These are phyloP conservation scores for Cyclostephanos tholiformis DNA, from an alignment of 108 stramenopile species.

Conservation along the genomic window DNA sequence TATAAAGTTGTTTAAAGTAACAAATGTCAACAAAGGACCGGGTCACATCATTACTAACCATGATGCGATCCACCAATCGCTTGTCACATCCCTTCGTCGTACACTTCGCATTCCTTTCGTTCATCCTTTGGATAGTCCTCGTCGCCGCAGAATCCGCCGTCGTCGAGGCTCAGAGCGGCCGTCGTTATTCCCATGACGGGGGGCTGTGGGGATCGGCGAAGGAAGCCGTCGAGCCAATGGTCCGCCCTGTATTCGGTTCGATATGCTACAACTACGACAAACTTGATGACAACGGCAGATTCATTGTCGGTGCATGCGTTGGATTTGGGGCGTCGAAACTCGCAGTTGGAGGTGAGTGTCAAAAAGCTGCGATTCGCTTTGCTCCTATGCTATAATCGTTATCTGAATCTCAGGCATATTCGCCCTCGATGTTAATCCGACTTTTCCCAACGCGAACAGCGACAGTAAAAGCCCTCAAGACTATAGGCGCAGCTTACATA, in stretches of 20 bases:
- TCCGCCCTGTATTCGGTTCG: conserved; percentile 12
- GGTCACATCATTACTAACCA: background rate
- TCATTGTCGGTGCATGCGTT: conserved; percentile 29
- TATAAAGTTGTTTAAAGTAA: conserved; percentile 5
- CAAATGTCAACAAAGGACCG: too few species aligned
- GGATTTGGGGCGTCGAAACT: conserved; percentile 37
- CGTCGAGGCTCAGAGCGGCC: conserved; percentile 1
- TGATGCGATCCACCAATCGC: background rate
- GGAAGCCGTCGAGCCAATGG: background rate
- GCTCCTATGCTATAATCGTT: background rate
- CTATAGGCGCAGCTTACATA: conserved; percentile 38
- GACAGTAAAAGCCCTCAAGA: conserved; percentile 29
- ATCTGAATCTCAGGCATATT: background rate
- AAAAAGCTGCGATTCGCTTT: background rate
- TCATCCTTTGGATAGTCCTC: background rate
- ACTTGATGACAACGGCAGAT: conserved; percentile 37
- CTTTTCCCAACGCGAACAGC: background rate
- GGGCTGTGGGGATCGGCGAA: conserved; percentile 36
- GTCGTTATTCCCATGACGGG: conserved; percentile 25
- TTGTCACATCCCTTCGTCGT: background rate
- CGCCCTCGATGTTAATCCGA: background rate
- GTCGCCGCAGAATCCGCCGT: background rate
- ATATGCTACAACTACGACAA: conserved; percentile 18
- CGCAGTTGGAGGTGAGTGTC: conserved; percentile 28
- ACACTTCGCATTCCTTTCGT: background rate